phyloP scores from a whole-genome alignment of 331 rosid genomes.

The Cydonia oblonga region DNA sequence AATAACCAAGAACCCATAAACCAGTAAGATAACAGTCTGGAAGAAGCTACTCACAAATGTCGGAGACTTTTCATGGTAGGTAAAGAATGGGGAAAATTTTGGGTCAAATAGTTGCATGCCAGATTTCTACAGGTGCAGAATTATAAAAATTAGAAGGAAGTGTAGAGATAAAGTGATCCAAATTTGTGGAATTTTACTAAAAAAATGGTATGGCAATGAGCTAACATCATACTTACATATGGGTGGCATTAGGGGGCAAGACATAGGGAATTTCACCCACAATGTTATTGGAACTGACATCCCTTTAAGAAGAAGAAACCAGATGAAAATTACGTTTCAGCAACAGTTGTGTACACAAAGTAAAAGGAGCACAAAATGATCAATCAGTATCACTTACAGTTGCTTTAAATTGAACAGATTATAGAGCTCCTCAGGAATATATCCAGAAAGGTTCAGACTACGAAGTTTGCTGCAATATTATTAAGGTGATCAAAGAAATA shows the following conservation, averaged over 20 bases:
- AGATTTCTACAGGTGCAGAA: slow-evolving; percentile 39
- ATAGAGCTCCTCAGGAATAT: slow-evolving; percentile 48
- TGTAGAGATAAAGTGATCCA: not conserved
- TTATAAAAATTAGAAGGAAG: not conserved
- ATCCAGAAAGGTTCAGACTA: slow-evolving; percentile 69
- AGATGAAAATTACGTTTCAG: slow-evolving; percentile 8
- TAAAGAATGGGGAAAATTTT: slow-evolving; percentile 53
- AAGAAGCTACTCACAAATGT: slow-evolving; percentile 36
- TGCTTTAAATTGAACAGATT: slow-evolving; percentile 57
- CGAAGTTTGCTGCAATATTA: slow-evolving; percentile 42
- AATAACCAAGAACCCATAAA: slow-evolving; percentile 1
- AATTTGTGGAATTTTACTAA: not conserved
- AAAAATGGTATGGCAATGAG: not conserved
- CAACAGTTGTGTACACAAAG: not conserved
- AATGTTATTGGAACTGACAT: slow-evolving; percentile 60
- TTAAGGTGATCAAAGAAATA: not conserved
- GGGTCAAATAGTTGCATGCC: slow-evolving; percentile 55
- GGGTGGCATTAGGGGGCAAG: slow-evolving; percentile 71
- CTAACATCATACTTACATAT: slow-evolving; percentile 37
- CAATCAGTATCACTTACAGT: slow-evolving; percentile 35
- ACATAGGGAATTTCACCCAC: slow-evolving; percentile 53
- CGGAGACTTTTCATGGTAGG: slow-evolving; percentile 48
- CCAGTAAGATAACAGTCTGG: not conserved
- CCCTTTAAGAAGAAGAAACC: slow-evolving; percentile 34
- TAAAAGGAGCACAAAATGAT: not conserved